Conservation (phyloP, 805 yeast species). For the Nakazawaea holstii region DNA sequence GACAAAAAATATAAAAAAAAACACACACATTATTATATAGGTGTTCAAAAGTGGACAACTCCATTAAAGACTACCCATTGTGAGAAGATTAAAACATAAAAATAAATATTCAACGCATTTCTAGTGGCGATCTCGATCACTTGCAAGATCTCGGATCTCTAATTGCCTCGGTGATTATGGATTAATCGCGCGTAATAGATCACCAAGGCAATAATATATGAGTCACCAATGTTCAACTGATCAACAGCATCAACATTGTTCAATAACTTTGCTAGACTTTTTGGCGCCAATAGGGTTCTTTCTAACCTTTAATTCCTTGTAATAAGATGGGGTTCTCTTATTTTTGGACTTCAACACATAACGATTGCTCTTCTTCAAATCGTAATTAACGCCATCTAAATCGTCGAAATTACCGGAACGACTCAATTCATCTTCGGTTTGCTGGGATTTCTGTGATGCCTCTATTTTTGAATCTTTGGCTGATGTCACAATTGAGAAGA, state of each 20-base stretch:
- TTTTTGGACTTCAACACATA: slow-evolving; percentile 8
- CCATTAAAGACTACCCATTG: no score
- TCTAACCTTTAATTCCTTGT: slow-evolving; percentile 5
- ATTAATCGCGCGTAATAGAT: no score
- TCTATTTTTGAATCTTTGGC: background rate
- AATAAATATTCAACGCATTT: no score
- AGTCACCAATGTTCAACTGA: no score
- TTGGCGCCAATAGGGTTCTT: background rate
- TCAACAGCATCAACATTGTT: background rate
- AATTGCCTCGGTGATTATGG: no score
- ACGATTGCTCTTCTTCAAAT: slow-evolving; percentile 11
- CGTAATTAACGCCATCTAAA: slow-evolving; percentile 8
- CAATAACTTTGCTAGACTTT: background rate
- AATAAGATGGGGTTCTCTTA: slow-evolving; percentile 9
- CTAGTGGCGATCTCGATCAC: no score
- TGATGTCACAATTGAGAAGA: slow-evolving; percentile 1
- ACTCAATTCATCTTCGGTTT: background rate
- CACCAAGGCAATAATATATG: no score
- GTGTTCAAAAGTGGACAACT: no score
- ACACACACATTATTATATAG: no score
- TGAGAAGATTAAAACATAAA: no score
- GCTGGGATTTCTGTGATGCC: background rate
- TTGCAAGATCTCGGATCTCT: no score
- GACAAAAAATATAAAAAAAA: no score
- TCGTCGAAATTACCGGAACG: background rate